These are phyloP conservation scores for Pelargonium exstipulatum DNA, from an alignment of 441 rosid species.

Conservation along the genomic window DNA sequence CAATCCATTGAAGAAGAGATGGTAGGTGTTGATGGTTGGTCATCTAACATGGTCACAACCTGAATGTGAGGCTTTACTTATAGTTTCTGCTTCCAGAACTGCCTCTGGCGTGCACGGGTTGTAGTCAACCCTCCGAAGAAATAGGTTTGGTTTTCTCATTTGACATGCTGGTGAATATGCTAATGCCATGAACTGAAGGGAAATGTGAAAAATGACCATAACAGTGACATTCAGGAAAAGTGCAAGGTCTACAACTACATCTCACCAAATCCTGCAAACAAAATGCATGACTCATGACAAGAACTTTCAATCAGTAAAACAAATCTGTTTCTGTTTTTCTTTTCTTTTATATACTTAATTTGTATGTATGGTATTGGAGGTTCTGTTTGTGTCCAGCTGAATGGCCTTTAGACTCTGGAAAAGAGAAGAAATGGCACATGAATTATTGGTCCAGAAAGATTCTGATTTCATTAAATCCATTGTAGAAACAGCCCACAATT, in stretches of 20 bases:
- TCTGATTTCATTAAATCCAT: no score
- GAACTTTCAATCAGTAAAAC: neutral
- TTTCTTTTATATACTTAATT: no score
- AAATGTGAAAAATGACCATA: neutral
- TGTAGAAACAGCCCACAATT: no score
- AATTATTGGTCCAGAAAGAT: no score
- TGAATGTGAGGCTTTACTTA: neutral
- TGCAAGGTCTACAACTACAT: conserved; percentile 3
- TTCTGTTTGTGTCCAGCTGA: no score
- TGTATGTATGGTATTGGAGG: no score
- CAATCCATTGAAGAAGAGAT: neutral
- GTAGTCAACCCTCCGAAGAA: neutral
- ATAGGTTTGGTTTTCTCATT: neutral
- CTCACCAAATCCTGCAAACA: neutral
- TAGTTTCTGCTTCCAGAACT: neutral
- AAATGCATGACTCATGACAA: neutral
- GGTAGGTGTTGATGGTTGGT: conserved; percentile 9
- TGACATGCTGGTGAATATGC: conserved; percentile 1
- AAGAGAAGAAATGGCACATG: no score
- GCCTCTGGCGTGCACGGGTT: no score
- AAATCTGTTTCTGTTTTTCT: no score
- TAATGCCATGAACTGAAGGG: neutral
- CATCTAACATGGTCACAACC: neutral
- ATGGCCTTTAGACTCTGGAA: no score
- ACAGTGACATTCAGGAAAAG: neutral